phyloP scores from a whole-genome alignment of 306 rosid genomes.

The Vigna unguiculata region DNA sequence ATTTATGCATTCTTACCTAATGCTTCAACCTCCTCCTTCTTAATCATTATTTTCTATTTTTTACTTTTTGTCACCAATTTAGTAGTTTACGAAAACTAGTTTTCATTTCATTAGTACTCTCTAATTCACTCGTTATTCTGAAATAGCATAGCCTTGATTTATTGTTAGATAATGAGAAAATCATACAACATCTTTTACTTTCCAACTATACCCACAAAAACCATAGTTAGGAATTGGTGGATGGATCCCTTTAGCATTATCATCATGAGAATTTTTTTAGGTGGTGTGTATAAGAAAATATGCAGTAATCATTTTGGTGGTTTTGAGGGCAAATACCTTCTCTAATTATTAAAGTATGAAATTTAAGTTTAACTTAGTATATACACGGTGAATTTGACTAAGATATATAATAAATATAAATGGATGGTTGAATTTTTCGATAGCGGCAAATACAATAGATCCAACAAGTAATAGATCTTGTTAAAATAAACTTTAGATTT shows the following conservation, averaged over 20 bases:
- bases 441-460: no score
- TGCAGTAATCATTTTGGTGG: not conserved
- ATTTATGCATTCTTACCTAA: not conserved
- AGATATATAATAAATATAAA: no score
- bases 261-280: not conserved
- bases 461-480: no score
- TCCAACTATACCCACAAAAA: not conserved
- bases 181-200: not conserved
- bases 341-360: no score
- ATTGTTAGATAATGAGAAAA: not conserved
- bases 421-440: no score
- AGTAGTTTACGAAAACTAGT: not conserved
- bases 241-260: not conserved
- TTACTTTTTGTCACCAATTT: not conserved
- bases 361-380: no score
- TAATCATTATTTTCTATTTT: not conserved
- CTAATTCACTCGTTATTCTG: not conserved
- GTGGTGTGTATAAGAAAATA: not conserved
- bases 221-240: not conserved
- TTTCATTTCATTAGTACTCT: slow-evolving; percentile 1
- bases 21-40: not conserved
- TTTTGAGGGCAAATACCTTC: no score
- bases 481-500: no score
- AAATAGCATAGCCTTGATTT: not conserved
- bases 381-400: no score